Base-by-base conservation (phyloP, 805 yeast species). In the Ogataea chonburiensis region DNA sequence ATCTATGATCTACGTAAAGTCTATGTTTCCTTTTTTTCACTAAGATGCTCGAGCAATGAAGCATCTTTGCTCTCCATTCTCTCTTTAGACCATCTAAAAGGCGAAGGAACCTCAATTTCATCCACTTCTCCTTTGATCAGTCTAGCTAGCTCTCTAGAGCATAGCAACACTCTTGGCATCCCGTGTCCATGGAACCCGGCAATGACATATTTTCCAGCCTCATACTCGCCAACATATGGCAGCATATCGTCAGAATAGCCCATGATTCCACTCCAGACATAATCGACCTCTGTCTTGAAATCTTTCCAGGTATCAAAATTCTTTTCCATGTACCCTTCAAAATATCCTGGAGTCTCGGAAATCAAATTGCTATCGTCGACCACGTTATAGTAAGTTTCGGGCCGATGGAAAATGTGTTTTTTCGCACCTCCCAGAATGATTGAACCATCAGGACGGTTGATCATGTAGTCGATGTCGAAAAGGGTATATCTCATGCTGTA, bases 171-270 rank as follows among this genome's bases (percentile, higher is more conserved):
- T 27, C 75, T 53, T 20, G 76, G 74, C 75, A 71, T 70, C 20
- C 77, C 77, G 49, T 71, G 76, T 3, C 75, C 77, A 28, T 66
- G 63, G 50, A 67, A 71, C 0, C 77, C 77, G 5, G 75, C 74
- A 41, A 60, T 51, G 11, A 66, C 52, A 38, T 47, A 70, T n/a
- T 60, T 54, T 31, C 58, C 53, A 19, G 52, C 43, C 20, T 56
- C 55, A 2, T 38, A 43, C 21, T 63, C 67, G n/a, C 77, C 77
- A 16, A 70, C 70, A 29, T 61, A 60, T 2, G 77, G 76, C 16
- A 61, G 38, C 3, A 37, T 46, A 43, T 69, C 73, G 16, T 58
- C 53, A 3, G 73, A 52, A 42, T 60, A 69, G 4, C 75, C 77
- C 54, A 69, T 49, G 10, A 70, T 67, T 17, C 77, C 77, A 20